Evolutionary conservation across 192 early-diverging fungal species (phyloP), one percentile per base, ranked within the genome.

Genomic region (Backusella westeae): DNA sequence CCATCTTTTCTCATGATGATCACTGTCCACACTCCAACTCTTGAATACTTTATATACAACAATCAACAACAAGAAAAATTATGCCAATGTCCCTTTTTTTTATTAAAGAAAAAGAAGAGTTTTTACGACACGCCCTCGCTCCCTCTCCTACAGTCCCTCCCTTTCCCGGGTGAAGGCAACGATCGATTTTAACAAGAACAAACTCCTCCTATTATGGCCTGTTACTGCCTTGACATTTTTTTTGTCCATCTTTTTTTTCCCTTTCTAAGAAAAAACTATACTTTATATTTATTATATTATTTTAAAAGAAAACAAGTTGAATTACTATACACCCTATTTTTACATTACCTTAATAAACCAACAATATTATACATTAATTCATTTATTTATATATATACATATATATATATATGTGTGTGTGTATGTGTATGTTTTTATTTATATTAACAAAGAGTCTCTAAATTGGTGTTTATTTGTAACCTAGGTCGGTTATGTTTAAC

Each of bases 1-100:
- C 65, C 32, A 41, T 46, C 14, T 75, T 75, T n/a, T 67, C 74
- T 42, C 74, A 75, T 67, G 74, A 75, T 12, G 65, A 75, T 67
- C 38, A 66, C 29, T 75, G 74, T n/a, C 34, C 74, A 29, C 23
- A 17, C 41, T 39, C 70, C 15, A 69, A 69, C 15, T 23, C n/a
- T 39, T 34, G 29, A 63, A 63, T 49, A 63, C 23, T 63, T 63
- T 29, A 29, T 14, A 59, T 63, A 14, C 26, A 29, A 63, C 9
- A 63, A 29, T 32, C 1, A 19, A 59, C 6, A 63, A 63, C 52
- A 53, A 29, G 9, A 44, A 44, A 44, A 63, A 63, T 3, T 63
- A 63, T 63, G 56, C 56, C 23, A 63, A 63, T 29, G 46, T 49
- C 46, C 46, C 17, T 49, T 26, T 56, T 8, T 63, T 29, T 63